Evolutionary conservation across 495 filamentous ascomycete genomes (phyloP), one percentile per base, ranked within the genome.

Genomic region (Lasiosphaeris hirsuta): DNA sequence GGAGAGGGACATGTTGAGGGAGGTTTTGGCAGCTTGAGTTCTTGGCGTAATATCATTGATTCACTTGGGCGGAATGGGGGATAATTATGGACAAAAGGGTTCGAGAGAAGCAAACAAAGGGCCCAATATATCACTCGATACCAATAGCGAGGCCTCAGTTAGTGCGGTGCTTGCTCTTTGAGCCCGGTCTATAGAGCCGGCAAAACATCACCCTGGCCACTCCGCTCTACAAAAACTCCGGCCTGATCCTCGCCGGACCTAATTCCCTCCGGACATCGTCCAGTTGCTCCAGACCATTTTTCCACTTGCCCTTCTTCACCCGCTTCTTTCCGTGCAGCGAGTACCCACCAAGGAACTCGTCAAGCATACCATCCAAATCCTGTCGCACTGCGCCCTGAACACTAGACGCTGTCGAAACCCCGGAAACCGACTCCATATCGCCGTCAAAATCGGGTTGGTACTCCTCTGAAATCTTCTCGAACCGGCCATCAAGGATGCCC

Each of bases 281-380:
- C 54, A 97, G 78, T 79, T 97, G 87, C 66, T 85, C 84, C 54
- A 96, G 78, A 1, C 94, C 94, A 59, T 81, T 90, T 60, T 85
- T 84, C 65, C 87, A 85, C 61, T 87, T 87, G 10, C 90, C 89
- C 69, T 91, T 91, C 79, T 89, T 92, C 19, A 93, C 80, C 61
- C 86, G 78, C 76, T 84, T 89, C 79, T 90, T 95, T 3, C 89
- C 89, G 58, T 82, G 81, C 69, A 86, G 84, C 13, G 86, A 83
- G 60, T 93, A 90, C 5, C 79, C 81, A 9, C 84, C 85, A 10
- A 97, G 71, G 78, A 99, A 99, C 64, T 97, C 92, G 71, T 97
- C 94, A 79, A 97, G 85, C 67, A 97, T 86, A 38, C 76, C 80
- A 67, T 96, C 86, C 73, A 99, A 96, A 66, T 95, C 89, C 38